Conservation (phyloP, 805 yeast species). For the Hanseniaspora clermontiae region DNA sequence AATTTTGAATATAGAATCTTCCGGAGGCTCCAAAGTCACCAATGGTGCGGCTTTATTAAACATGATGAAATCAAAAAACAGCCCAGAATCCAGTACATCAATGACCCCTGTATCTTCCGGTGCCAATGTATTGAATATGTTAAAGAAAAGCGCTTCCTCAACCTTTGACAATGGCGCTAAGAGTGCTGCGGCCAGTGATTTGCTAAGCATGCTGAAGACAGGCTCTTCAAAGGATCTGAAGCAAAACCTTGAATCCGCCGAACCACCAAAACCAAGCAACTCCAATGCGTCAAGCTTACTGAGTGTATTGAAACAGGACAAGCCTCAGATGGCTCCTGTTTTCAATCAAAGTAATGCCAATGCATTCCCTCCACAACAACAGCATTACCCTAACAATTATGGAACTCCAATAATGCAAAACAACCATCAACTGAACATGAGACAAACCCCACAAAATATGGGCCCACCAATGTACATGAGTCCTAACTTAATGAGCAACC, state of each 20-base stretch:
- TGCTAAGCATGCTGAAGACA: background rate
- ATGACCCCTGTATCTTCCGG: background rate
- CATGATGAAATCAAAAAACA: background rate
- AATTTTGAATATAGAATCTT: constrained; percentile 16
- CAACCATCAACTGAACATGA: background rate
- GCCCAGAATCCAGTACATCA: background rate
- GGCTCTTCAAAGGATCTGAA: constrained; percentile 37
- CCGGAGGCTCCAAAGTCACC: constrained; percentile 9
- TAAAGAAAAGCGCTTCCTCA: background rate
- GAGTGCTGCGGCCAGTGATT: constrained; percentile 35
- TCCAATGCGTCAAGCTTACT: constrained; percentile 1
- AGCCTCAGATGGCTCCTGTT: background rate
- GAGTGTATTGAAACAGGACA: constrained; percentile 1
- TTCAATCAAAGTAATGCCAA: background rate
- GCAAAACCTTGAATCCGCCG: constrained; percentile 44
- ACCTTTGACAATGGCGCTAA: background rate
- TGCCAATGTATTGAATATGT: constrained; percentile 3
- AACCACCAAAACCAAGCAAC: constrained; percentile 22
- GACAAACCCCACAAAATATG: constrained; percentile 2
- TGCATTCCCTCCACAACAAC: background rate
- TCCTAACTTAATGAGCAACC: constrained; percentile 1
- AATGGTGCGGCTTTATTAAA: background rate
- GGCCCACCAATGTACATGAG: background rate
- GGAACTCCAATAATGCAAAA: background rate
- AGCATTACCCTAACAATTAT: background rate